Evolutionary conservation across 495 filamentous ascomycete genomes (phyloP), one percentile per base, ranked within the genome.

Genomic region (Rostrohypoxylon terebratum): DNA sequence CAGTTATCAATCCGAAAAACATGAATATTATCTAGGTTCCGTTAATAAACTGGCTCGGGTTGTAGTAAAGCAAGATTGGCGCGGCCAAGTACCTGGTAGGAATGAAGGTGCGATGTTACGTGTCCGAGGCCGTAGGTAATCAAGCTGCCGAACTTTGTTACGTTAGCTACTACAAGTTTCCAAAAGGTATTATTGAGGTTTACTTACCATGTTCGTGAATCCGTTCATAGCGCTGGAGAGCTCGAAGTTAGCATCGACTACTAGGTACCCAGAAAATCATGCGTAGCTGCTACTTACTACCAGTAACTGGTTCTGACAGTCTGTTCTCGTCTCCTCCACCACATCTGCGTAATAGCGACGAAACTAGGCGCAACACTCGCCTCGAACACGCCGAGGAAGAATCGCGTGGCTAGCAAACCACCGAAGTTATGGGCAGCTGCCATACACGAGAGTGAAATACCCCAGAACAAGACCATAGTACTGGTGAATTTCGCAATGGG

Each of bases 291-390:
- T 53, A 71, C 72, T 71, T 65, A 75, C 72, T 90, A 89, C 88
- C 88, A 90, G 13, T 84, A 83, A 28, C 86, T 84, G 38, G 85
- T 84, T 33, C 87, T 76, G 28, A 87, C 80, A 1, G 88, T 88
- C 77, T 90, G 88, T 69, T 90, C 88, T 14, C 80, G 76, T 40
- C 88, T 82, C 63, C 86, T 79, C 73, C 87, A 90, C 88, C 88
- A 90, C 87, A 89, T 88, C 69, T 88, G 86, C 1, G 87, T 87
- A 4, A 90, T 81, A 1, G 87, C 87, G 57, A 90, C 84, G 61
- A 89, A 89, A 13, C 84, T 84, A 1, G 88, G 87, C 2, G 87
- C 87, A 66, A 74, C 51, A 13, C 57, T 62, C 1, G 87, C 76
- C 44, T 78, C 76, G 51, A 78, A 78, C 11, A 73, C 70, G 6